These are phyloP conservation scores for Tulasnella sp. DNA, from an alignment of 768 basidiomycete species.

Conservation along the genomic window DNA sequence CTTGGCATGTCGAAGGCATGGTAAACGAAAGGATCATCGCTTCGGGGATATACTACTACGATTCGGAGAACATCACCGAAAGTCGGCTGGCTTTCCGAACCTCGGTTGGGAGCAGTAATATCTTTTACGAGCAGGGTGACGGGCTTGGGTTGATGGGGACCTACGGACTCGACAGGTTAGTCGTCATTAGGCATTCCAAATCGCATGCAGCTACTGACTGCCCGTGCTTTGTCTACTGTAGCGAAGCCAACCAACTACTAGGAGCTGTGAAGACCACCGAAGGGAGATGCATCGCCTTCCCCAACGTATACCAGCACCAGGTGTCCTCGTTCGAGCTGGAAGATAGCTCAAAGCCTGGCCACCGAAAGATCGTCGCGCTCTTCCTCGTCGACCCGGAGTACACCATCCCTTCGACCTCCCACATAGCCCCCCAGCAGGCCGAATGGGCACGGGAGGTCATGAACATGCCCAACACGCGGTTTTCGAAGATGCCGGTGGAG, in stretches of 20 bases:
- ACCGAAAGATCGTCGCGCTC: conserved; percentile 34
- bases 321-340: conserved; percentile 30
- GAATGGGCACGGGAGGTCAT: conserved; percentile 34
- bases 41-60: conserved; percentile 2
- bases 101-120: conserved; percentile 15
- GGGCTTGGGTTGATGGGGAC: not conserved
- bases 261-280: conserved; percentile 27
- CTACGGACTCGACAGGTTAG: not conserved
- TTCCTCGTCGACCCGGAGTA: conserved; percentile 35
- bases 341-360: conserved; percentile 33
- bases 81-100: not conserved
- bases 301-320: conserved; percentile 45
- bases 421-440: conserved; percentile 41
- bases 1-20: conserved; percentile 43
- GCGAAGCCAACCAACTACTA: conserved; percentile 29
- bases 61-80: conserved; percentile 1
- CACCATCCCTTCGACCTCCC: conserved; percentile 32
- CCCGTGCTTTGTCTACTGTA: not conserved
- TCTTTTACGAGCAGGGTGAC: not conserved
- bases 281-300: conserved; percentile 37
- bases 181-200: not conserved
- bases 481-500: not conserved
- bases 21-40: not conserved
- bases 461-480: not conserved
- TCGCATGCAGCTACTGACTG: not conserved